Evolutionary conservation across 306 rosid genomes (phyloP).

Genomic region (Quercus robur): DNA sequence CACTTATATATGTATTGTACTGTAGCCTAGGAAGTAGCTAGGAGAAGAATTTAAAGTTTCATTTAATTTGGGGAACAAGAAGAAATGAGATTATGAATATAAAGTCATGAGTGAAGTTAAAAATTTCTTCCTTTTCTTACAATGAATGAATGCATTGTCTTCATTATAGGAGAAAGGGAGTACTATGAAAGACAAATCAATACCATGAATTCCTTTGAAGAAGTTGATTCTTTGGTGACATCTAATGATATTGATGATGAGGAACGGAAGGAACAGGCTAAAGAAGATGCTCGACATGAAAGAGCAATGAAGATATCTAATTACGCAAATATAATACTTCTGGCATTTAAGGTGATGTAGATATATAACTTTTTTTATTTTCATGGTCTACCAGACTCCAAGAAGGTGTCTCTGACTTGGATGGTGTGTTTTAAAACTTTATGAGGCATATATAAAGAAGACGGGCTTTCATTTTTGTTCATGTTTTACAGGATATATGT

Average conservation of each 20-base stretch:
- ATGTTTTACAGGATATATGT: too few species aligned
- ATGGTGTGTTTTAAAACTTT: too few species aligned
- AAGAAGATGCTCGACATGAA: constrained; percentile 41
- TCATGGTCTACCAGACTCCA: neutral
- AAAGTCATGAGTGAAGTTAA: too few species aligned
- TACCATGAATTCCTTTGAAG: constrained; percentile 47
- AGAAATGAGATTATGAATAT: too few species aligned
- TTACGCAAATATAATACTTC: constrained; percentile 41
- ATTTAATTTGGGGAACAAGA: too few species aligned
- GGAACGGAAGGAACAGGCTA: neutral
- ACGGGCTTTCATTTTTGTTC: too few species aligned
- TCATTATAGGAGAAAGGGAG: constrained; percentile 41
- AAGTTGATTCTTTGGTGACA: constrained; percentile 24
- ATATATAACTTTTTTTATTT: neutral
- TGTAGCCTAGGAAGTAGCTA: too few species aligned
- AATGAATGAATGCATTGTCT: neutral
- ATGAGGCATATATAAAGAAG: too few species aligned
- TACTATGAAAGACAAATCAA: constrained; percentile 47
- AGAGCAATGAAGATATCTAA: constrained; percentile 55
- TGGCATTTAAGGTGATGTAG: constrained; percentile 39
- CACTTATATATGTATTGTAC: too few species aligned
- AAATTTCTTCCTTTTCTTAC: neutral
- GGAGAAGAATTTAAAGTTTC: too few species aligned
- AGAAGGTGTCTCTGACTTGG: too few species aligned
- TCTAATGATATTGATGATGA: constrained; percentile 4